Evolutionary conservation across 352 stramenopile genomes (phyloP).

Genomic region (Pythium plurisporium): DNA sequence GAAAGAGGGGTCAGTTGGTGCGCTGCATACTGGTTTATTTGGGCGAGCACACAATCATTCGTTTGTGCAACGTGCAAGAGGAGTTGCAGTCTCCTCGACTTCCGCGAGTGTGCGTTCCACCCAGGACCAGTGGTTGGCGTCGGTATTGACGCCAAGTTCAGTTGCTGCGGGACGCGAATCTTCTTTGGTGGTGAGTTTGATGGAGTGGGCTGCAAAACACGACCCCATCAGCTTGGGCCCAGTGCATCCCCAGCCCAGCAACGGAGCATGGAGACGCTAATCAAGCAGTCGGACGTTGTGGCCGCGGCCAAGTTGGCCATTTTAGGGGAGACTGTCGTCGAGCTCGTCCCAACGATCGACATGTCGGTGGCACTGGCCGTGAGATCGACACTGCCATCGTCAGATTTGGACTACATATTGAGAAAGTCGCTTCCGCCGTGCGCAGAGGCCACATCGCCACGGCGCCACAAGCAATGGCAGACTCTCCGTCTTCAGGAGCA

Average conservation of each 20-base stretch:
- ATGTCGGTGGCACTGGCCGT: conserved; percentile 14
- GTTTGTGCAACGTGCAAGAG: conserved; percentile 44
- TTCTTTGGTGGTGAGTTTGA: conserved; percentile 49
- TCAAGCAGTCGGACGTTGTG: conserved; percentile 38
- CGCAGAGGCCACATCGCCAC: conserved; percentile 12
- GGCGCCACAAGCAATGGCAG: conserved; percentile 36
- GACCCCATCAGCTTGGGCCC: conserved; percentile 27
- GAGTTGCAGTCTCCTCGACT: conserved; percentile 37
- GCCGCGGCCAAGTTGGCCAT: conserved; percentile 5
- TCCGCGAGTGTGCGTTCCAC: conserved; percentile 45
- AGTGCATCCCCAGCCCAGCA: conserved; percentile 10
- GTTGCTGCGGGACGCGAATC: conserved; percentile 40
- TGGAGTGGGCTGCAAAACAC: conserved; percentile 37
- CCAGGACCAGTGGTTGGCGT: conserved; percentile 33
- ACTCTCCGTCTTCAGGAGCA: conserved; percentile 63
- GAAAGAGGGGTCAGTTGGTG: conserved; percentile 53
- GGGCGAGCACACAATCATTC: conserved; percentile 56
- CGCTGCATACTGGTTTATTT: conserved; percentile 79
- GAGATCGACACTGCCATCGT: not conserved
- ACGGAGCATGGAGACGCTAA: conserved; percentile 25
- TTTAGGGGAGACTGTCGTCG: not conserved
- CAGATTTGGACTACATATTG: not conserved
- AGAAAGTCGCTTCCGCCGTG: conserved; percentile 4
- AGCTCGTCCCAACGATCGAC: conserved; percentile 1
- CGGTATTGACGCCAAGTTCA: conserved; percentile 40